Evolutionary conservation across 208 protist species (phyloP).

Genomic region (Wallacemonas sp.): DNA sequence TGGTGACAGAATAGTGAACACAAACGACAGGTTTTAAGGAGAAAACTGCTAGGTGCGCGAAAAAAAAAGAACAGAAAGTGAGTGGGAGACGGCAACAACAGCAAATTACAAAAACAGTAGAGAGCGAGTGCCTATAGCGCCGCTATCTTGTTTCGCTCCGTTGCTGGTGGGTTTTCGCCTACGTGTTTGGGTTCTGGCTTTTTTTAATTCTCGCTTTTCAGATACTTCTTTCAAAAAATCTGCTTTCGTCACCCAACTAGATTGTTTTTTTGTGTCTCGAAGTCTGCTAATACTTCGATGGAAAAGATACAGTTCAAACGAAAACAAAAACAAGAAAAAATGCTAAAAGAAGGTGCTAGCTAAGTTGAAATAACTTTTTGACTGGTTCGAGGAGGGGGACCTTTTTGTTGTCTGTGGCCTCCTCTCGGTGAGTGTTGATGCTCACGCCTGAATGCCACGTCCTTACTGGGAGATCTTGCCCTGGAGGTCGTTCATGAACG

Average conservation of each 20-base stretch:
- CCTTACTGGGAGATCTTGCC: slow-evolving; percentile 60
- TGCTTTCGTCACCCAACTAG: neutral
- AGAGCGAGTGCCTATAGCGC: too few relatives aligned
- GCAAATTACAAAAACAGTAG: too few relatives aligned
- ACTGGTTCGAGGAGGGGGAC: neutral
- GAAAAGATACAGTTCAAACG: slow-evolving; percentile 6
- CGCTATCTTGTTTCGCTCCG: too few relatives aligned
- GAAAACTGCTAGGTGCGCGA: too few relatives aligned
- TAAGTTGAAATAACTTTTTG: slow-evolving; percentile 16
- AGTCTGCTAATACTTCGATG: slow-evolving; percentile 3
- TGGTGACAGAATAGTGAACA: too few relatives aligned
- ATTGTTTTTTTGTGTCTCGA: neutral
- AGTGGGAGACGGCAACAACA: too few relatives aligned
- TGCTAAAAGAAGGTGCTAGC: slow-evolving; percentile 12
- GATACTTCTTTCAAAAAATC: neutral
- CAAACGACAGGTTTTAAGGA: too few relatives aligned
- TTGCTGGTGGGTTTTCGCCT: too few relatives aligned
- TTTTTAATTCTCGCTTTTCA: too few relatives aligned
- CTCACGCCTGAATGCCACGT: slow-evolving; percentile 8
- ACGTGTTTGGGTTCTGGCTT: too few relatives aligned
- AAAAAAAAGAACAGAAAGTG: too few relatives aligned
- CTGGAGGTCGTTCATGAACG: slow-evolving; percentile 87
- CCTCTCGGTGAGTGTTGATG: slow-evolving; percentile 23
- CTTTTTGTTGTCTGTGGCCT: slow-evolving; percentile 15
- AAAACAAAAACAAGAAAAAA: slow-evolving; percentile 10